Base-by-base conservation (phyloP, 164 flowering plant species). In the Magnolia changhungtana region DNA sequence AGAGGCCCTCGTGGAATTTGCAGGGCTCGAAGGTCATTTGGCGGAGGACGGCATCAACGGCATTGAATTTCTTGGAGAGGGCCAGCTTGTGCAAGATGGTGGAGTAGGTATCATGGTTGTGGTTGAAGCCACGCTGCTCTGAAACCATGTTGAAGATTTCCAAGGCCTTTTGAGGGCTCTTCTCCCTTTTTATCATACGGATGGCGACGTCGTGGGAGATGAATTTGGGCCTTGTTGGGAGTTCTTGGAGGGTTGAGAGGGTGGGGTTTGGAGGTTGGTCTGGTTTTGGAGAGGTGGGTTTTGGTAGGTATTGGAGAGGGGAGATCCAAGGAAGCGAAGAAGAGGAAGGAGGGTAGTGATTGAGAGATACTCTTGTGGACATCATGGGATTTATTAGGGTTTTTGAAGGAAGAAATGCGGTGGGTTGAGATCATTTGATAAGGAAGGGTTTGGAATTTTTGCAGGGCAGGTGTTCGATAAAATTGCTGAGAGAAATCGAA, bases 1-100 rank as follows among this genome's bases (percentile, higher is more conserved):
- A 92, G 73, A 92, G 74, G 72, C 87, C 90, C 75, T 96, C 99
- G 70, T 96, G 92, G 67, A 96, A 89, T 74, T 86, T 90, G 82
- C 98, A 96, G 16, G 96, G 84, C 70, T 94, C 99, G 69, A 87
- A 87, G 19, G 80, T 83, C 99, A 94, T 94, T 50, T 88, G 97
- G 50, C 73, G 87, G 74, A 96, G 89, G 82, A 96, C 72, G 2
- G 88, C 89, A 76, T 94, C 97, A n/a, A 96, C 83, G 1, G 94
- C 91, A 2, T 84, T 80, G 75, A 89, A 89, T 81, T 90, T 90
- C 82, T 86, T 92, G 64, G 78, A 82, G 29, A 72, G 78, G 0
- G 92, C 97, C 59, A 96, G 94, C 82, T 88, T 90, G 74, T 91
- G 82, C 21, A 96, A 89, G 70, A 94, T 85, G 7, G 80, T 77